A percentile compares a stretch with the other conserved stretches of the same genome.
Conservation (phyloP, 2,329 filamentous ascomycete species). For the Talaromyces funiculosus region DNA sequence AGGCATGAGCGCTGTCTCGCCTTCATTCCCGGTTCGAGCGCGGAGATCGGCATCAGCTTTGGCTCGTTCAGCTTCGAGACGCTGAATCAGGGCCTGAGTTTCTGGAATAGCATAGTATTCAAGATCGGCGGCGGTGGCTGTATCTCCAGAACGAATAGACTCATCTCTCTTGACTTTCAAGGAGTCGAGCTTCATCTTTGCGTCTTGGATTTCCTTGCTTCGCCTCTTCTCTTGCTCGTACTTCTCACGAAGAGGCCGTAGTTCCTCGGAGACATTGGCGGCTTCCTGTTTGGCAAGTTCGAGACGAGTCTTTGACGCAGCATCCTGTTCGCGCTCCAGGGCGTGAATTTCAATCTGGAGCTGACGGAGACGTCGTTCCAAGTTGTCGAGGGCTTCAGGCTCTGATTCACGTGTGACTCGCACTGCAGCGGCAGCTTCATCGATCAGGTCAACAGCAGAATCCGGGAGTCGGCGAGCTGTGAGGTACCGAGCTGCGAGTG, state of each 20-base stretch:
- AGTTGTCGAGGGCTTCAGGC: constrained; percentile 88
- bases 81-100: constrained; percentile 71
- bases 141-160: constrained; percentile 79
- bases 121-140: constrained; percentile 82
- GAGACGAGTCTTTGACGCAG: constrained; percentile 79
- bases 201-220: constrained; percentile 85
- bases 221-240: constrained; percentile 91
- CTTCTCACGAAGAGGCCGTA: constrained; percentile 86
- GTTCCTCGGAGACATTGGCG: constrained; percentile 88
- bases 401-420: constrained; percentile 93
- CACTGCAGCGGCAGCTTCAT: constrained; percentile 95
- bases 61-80: constrained; percentile 74
- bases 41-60: constrained; percentile 65
- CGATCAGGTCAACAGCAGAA: constrained; percentile 92
- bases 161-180: constrained; percentile 90
- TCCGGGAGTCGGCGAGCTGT: constrained; percentile 87
- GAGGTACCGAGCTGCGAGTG: constrained; percentile 85
- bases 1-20: constrained; percentile 66
- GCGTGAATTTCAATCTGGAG: constrained; percentile 97
- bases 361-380: constrained; percentile 84
- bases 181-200: constrained; percentile 89
- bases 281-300: constrained; percentile 81
- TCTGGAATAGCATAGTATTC: constrained; percentile 98
- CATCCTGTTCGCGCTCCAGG: constrained; percentile 86
- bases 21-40: constrained; percentile 53